Percentiles rank a stretch among this genome's conserved stretches.
phyloP scores from a whole-genome alignment of 106 monocot species.

The Platanthera guangdongensis region DNA sequence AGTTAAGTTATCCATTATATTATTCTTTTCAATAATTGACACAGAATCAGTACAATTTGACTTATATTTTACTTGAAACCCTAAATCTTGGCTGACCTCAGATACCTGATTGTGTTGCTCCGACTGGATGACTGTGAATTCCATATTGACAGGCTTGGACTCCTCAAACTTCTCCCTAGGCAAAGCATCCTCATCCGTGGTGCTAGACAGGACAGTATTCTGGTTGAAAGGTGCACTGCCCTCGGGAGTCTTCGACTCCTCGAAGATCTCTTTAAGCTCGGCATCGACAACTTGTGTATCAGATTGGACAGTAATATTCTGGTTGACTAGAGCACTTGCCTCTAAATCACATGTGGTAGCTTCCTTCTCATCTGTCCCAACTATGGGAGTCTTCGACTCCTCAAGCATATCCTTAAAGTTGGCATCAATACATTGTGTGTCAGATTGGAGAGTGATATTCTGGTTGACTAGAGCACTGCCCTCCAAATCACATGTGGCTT shows the following conservation, averaged over 20 bases:
- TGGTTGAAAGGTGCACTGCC: constrained; percentile 2
- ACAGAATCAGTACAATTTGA: constrained; percentile 64
- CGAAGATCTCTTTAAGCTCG: too few species aligned
- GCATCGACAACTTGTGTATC: too few species aligned
- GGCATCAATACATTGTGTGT: too few species aligned
- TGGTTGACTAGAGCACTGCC: too few species aligned
- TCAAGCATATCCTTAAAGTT: too few species aligned
- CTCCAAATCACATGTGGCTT: too few species aligned
- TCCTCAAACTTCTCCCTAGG: constrained; percentile 20
- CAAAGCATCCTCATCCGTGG: not conserved
- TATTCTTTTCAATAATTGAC: constrained; percentile 75
- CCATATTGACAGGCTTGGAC: constrained; percentile 19
- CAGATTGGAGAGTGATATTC: too few species aligned
- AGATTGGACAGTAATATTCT: too few species aligned
- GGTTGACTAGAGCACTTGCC: too few species aligned
- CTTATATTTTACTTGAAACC: constrained; percentile 71
- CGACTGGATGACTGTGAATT: constrained; percentile 17
- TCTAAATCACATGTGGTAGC: constrained; percentile 10
- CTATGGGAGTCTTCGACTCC: not conserved
- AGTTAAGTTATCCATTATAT: constrained; percentile 86
- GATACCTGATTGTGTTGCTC: constrained; percentile 72
- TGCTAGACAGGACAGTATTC: not conserved
- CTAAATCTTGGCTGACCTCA: constrained; percentile 76
- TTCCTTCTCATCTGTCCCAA: not conserved
- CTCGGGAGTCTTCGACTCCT: too few species aligned